A percentile compares a stretch with the other conserved stretches of the same genome.
These are phyloP conservation scores for Lichtheimia ornata DNA, from an alignment of 371 early-diverging fungal species.

Conservation along the genomic window DNA sequence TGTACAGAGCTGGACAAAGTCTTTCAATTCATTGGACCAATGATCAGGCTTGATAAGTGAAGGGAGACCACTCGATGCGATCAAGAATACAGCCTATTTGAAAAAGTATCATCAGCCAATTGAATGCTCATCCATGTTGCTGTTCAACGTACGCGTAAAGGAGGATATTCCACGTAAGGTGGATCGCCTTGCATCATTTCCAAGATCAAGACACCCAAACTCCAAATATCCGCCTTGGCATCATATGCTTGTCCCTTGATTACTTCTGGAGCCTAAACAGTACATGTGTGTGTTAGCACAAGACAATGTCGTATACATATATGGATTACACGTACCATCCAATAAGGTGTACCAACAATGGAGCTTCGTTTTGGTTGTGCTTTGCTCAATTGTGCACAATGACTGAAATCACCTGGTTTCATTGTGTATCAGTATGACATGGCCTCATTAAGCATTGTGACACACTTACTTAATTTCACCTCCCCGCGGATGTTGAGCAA, in stretches of 20 bases:
- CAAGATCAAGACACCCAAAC: conserved; percentile 77
- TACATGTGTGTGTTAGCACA: background rate
- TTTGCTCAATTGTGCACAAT: conserved; percentile 65
- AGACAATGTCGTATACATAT: too few species aligned
- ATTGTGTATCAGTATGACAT: conserved; percentile 38
- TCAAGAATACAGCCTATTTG: conserved; percentile 61
- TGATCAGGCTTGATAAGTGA: conserved; percentile 47
- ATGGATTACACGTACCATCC: conserved; percentile 67
- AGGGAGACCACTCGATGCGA: conserved; percentile 66
- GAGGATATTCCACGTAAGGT: conserved; percentile 70
- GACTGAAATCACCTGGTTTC: conserved; percentile 69
- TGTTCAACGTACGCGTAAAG: conserved; percentile 50
- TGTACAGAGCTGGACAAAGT: conserved; percentile 54
- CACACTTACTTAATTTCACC: conserved; percentile 51
- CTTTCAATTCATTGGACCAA: conserved; percentile 55
- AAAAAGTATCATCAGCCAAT: background rate
- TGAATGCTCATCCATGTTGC: too few species aligned
- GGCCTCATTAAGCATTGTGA: conserved; percentile 51
- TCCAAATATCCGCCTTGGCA: conserved; percentile 87
- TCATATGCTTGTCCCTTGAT: conserved; percentile 76
- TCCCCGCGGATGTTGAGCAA: conserved; percentile 70
- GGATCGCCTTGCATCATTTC: conserved; percentile 85
- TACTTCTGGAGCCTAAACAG: conserved; percentile 84
- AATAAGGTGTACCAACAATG: conserved; percentile 82
- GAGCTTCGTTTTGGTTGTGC: conserved; percentile 65